Base-by-base conservation (phyloP, 371 early-diverging fungal genomes). In the Rhizomucor miehei region DNA sequence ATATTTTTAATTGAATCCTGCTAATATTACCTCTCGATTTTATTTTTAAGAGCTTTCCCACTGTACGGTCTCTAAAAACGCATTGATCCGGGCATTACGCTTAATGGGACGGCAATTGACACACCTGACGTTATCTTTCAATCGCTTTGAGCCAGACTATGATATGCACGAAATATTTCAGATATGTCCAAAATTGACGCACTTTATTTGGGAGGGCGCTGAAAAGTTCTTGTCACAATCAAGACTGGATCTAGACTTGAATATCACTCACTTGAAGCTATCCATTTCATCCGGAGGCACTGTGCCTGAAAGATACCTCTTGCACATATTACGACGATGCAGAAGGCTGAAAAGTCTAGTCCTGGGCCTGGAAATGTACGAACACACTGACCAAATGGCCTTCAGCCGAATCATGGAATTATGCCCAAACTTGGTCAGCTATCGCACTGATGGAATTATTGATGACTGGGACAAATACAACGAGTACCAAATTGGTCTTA, bases 41-140 rank as follows among this genome's bases (percentile, higher is more conserved):
- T n/a, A n/a, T n/a, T n/a, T n/a, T n/a, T n/a, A n/a, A 70, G 74
- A 60, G 36, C 47, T 73, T 8, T 44, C 43, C 17, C 34, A 57
- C 6, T 64, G 63, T 41, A 51, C 50, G 11, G 34, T 69, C 14
- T 59, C 60, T 9, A 11, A 13, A 1, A 39, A 21, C 6, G 2
- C 44, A 16, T 54, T 67, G 2, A 4, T 55, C 3, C 45, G 68
- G 8, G 35, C 59, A 38, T 39, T 73, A 14, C 63, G 65, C 24
- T 11, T 67, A 0, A 54, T 67, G 44, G 67, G 71, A 13, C 63
- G 51, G 19, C 40, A 67, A 40, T 39, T 73, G 16, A 48, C n/a
- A 48, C 50, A 3, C 14, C 70, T 25, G 63, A 63, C 39, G 51
- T 54, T 24, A 46, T 47, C 0, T 43, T 17, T 17, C 19, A 64